Evolutionary conservation across 306 rosid species (phyloP).

Genomic region (Pyrus betulifolia): DNA sequence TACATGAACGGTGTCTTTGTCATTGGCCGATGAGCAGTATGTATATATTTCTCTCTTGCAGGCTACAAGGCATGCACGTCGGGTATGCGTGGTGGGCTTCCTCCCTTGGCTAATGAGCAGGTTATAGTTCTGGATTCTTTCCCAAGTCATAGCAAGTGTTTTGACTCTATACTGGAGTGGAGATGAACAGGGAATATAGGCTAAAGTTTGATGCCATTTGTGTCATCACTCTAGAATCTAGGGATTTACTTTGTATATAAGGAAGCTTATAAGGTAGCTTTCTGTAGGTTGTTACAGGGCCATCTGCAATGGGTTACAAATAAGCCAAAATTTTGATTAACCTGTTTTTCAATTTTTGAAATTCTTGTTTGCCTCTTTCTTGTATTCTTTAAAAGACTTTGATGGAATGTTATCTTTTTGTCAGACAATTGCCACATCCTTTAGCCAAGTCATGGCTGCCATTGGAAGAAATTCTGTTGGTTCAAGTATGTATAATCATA

Average conservation of each 20-base stretch:
- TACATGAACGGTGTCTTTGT: not conserved
- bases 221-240: not conserved
- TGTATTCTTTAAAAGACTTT: slow-evolving; percentile 7
- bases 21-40: not conserved
- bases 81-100: slow-evolving; percentile 86
- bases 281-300: not conserved
- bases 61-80: slow-evolving; percentile 89
- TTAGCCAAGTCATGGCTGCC: slow-evolving; percentile 71
- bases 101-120: slow-evolving; percentile 75
- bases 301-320: not conserved
- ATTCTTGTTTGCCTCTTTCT: not conserved
- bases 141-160: not conserved
- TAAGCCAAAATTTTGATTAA: not conserved
- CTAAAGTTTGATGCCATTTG: not conserved
- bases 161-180: not conserved
- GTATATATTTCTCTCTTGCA: slow-evolving; percentile 10
- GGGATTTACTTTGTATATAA: not conserved
- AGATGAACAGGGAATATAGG: not conserved
- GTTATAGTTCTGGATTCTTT: slow-evolving; percentile 13
- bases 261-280: not conserved
- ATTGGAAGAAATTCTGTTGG: slow-evolving; percentile 79
- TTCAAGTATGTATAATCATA: slow-evolving; percentile 35
- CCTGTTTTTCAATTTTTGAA: not conserved
- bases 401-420: slow-evolving; percentile 14
- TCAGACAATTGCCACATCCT: slow-evolving; percentile 68